Conservation (phyloP, 129 eudicot species). For the Ambrosia artemisiifolia region DNA sequence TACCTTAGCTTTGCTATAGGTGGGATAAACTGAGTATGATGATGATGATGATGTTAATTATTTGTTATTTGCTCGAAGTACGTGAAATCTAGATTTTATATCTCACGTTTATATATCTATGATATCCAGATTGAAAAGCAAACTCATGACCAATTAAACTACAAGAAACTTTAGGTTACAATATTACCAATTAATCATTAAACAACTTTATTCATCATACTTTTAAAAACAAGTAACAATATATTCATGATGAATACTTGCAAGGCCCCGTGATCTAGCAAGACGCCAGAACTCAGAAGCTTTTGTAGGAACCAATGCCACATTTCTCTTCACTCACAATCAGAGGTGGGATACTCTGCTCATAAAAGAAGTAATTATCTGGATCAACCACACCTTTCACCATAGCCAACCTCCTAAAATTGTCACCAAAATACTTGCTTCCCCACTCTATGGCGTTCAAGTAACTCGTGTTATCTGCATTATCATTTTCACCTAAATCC, state of each 20-base stretch:
- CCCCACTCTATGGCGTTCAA: conserved; percentile 16
- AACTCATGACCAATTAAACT: too few species aligned
- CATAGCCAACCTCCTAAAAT: conserved; percentile 17
- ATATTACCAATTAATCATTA: neutral
- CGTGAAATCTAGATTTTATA: too few species aligned
- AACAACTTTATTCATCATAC: neutral
- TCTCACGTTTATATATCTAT: too few species aligned
- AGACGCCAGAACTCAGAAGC: neutral
- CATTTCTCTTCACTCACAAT: neutral
- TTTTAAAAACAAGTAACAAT: neutral
- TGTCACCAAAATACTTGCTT: conserved; percentile 17
- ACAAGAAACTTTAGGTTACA: too few species aligned
- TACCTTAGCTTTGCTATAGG: too few species aligned
- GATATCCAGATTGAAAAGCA: too few species aligned
- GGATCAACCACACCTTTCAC: conserved; percentile 16
- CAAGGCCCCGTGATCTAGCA: neutral
- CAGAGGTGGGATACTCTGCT: conserved; percentile 24
- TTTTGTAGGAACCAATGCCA: neutral
- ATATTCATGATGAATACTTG: neutral
- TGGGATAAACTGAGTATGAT: too few species aligned
- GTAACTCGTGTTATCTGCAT: conserved; percentile 4
- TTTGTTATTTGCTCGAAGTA: too few species aligned
- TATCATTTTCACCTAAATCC: conserved; percentile 12
- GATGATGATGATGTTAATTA: too few species aligned
- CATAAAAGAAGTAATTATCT: conserved; percentile 15